Base-by-base conservation (phyloP, 495 filamentous ascomycete genomes). In the Parathielavia appendiculata region DNA sequence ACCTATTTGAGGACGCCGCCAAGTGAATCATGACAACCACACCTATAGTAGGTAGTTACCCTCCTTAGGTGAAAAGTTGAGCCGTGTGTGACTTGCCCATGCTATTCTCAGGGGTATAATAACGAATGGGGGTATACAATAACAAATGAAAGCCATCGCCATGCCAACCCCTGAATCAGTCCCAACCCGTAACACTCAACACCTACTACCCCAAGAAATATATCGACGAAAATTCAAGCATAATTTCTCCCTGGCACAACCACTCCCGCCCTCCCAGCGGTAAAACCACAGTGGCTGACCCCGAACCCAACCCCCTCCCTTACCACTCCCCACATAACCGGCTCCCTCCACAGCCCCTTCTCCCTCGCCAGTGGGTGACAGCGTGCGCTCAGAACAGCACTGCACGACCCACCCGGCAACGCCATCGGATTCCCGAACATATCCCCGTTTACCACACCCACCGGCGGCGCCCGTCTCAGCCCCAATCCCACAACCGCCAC, bases 241-340 rank as follows among this genome's bases (percentile, higher is more conserved):
- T 79, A 79, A 49, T 67, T 67, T 62, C 69, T 64, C 19, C 66
- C 67, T 10, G 67, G 63, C 57, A 67, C 70, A 26, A 76, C 60
- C 38, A 53, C 58, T 26, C 56, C 65, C 8, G 56, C 67, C 26
- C 53, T 51, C 4, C 58, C 64, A 0, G 63, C 63, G 11, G 71
- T 66, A 61, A 75, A 78, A n/a, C 63, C 65, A 58, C 73, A 75
- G 20, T 72, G 69, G 17, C 73, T 69, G 10, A 65, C 66, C 12
- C 65, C 58, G 53, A 68, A 63, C 16, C 66, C 68, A 5, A 56
- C 41, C 6, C 66, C 72, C 23, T 72, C 66, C 35, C 66, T 66
- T 20, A 77, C 67, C 14, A 76, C 73, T 19, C 75, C 76, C 76
- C 76, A 78, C 2, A 61, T 47, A 4, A 77, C 45, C 16, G 60